Evolutionary conservation across 345 rosid species (phyloP), one percentile per base, ranked within the genome.

Genomic region (Iberis pinnata): DNA sequence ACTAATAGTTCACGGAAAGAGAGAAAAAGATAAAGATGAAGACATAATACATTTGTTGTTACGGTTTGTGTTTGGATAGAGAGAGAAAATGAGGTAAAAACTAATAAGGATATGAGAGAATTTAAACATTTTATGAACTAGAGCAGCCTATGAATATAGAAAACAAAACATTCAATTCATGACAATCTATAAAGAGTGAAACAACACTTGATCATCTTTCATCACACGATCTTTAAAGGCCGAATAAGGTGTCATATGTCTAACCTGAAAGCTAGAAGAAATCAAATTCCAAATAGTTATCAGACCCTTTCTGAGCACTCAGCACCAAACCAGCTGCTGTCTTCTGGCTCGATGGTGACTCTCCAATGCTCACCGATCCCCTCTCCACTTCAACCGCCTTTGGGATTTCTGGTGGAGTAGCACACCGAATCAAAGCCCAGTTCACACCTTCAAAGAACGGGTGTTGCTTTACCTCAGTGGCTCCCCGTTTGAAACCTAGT

Each of bases 391-490:
- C 87, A 1, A 86, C 80, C 1, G 92, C 85, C 71, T 80, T 81
- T n/a, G 95, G 95, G 19, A 88, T 65, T 68, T 80, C 95, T 0
- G 95, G 97, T 3, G 97, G 97, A 31, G 95, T 83, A 0, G 89
- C 92, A 37, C 95, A 83, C 12, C 95, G 76, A 48, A 85, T 79
- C 73, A 88, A 45, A 18, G 95, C 97, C 97, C 97, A 88, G 73
- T 88, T 88, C 50, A 88, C 85, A 20, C 95, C 89, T 76, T 88
- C 92, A 12, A 88, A 88, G 79, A 89, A 86, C 0, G 87, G 92
- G 44, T 88, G 97, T 56, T 88, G 97, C 75, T 85, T 88, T 52
- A 88, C 78, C 79, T 85, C 95, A 15, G 97, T 88, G 31, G 97
- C 95, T 11, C 97, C 92, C 22, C 95, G 76, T 64, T 88, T 88